Evolutionary conservation across 345 rosid species (phyloP), one percentile per base, ranked within the genome.

Genomic region (Laguncularia racemosa): DNA sequence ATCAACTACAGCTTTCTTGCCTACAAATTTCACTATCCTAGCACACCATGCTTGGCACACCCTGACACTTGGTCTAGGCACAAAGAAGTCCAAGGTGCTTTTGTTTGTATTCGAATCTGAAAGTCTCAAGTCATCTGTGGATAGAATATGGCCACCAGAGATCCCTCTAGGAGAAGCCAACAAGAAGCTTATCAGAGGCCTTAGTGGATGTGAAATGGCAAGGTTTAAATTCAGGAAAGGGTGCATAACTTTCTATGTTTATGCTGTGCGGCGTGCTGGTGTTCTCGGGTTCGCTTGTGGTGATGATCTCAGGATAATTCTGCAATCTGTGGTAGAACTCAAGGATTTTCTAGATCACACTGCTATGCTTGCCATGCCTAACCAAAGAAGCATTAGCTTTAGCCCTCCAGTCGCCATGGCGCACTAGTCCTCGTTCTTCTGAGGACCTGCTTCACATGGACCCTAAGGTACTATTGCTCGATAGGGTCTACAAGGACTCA

Each of bases 21-120:
- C 99, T 0, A 93, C 97, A 11, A 89, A 87, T 71, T 93, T 93
- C 95, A 89, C 96, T 0, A 84, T 89, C 75, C 65, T 93, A 20
- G 96, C 99, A 2, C 97, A 93, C 74, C 97, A 83, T 50, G 99
- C 99, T 6, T 93, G 95, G 99, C 97, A 93, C 48, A 93, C 99
- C 16, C 70, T 93, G 0, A 89, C 97, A 3, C 85, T 93, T 16
- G 99, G 99, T 2, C 77, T 93, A 0, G 97, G 99, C 8, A 89
- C 99, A 12, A 89, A 71, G 64, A 93, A 86, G 55, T 89, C 99
- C 0, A 89, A 93, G 57, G 89, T 93, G 0, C 67, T 86, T 0
- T 58, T 93, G 14, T 89, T 93, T 60, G 91, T 93, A 16, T 89
- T 89, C 50, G 99, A 89, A 46, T 82, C 99, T 0, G 97, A 86